These are phyloP conservation scores for Pezizomycotina sp. DNA, from an alignment of 2,329 filamentous ascomycete genomes.

Conservation along the genomic window DNA sequence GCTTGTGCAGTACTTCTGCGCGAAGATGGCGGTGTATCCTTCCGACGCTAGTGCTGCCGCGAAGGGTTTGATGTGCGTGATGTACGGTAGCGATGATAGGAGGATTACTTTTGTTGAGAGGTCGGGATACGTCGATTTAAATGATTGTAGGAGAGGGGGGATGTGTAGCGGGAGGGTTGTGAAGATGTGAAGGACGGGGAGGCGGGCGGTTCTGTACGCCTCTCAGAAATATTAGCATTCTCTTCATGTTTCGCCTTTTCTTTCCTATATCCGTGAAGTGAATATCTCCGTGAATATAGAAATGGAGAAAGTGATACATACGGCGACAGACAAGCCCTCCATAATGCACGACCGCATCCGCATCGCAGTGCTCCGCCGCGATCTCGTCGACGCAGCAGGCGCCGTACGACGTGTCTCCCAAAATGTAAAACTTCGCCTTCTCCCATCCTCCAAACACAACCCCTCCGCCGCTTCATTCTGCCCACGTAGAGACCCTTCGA, in stretches of 20 bases:
- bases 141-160: slow-evolving; percentile 41
- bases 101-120: slow-evolving; percentile 51
- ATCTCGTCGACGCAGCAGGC: slow-evolving; percentile 95
- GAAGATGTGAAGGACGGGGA: slow-evolving; percentile 25
- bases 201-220: slow-evolving; percentile 20
- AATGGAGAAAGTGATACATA: slow-evolving; percentile 68
- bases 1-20: slow-evolving; percentile 62
- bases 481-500: slow-evolving; percentile 10
- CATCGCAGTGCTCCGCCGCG: slow-evolving; percentile 80
- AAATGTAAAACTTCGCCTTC: slow-evolving; percentile 47
- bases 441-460: slow-evolving; percentile 7
- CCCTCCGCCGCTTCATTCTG: slow-evolving; percentile 9
- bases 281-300: slow-evolving; percentile 51
- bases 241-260: background rate
- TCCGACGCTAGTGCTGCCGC: slow-evolving; percentile 36
- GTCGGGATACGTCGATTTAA: slow-evolving; percentile 52
- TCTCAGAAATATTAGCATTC: too few relatives aligned
- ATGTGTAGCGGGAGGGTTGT: slow-evolving; percentile 55
- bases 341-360: slow-evolving; percentile 86
- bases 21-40: slow-evolving; percentile 56
- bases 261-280: too few relatives aligned
- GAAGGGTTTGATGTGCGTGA: slow-evolving; percentile 52
- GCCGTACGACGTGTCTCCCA: slow-evolving; percentile 92
- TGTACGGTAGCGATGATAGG: slow-evolving; percentile 80
- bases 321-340: slow-evolving; percentile 81